These are phyloP conservation scores for Excoecaria agallocha DNA, from an alignment of 345 rosid genomes.

Conservation along the genomic window DNA sequence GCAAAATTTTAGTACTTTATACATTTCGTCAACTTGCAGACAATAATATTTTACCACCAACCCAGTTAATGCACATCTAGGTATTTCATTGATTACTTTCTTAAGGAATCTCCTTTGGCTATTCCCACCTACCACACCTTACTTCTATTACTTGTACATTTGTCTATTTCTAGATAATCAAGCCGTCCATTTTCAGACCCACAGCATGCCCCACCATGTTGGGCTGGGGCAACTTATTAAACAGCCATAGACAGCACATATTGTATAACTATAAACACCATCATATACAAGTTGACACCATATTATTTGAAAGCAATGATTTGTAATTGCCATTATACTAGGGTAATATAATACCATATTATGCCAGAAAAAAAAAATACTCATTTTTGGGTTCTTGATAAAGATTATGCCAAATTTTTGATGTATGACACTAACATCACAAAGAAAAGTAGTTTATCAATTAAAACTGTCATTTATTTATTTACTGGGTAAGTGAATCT, in stretches of 20 bases:
- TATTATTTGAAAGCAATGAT: background rate
- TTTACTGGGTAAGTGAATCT: no score
- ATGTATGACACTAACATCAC: background rate
- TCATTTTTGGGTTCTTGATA: background rate
- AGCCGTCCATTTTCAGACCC: background rate
- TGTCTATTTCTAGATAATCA: slow-evolving; percentile 2
- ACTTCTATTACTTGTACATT: background rate
- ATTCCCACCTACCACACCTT: slow-evolving; percentile 26
- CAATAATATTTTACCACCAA: slow-evolving; percentile 1
- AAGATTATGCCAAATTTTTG: background rate
- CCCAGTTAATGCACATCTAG: background rate
- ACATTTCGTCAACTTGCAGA: slow-evolving; percentile 8
- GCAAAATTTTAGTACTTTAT: background rate
- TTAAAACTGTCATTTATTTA: background rate
- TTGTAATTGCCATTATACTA: background rate
- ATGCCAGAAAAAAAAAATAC: background rate
- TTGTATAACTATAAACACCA: no score
- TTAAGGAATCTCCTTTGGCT: background rate
- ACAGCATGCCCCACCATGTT: background rate
- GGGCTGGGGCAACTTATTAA: background rate
- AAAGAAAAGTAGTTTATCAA: background rate
- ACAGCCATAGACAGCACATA: background rate
- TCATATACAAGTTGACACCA: background rate
- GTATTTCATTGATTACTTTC: slow-evolving; percentile 1
- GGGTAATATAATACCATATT: background rate